phyloP scores from a whole-genome alignment of 176 grass and related monocot genomes.

The Puccinellia tenuiflora region DNA sequence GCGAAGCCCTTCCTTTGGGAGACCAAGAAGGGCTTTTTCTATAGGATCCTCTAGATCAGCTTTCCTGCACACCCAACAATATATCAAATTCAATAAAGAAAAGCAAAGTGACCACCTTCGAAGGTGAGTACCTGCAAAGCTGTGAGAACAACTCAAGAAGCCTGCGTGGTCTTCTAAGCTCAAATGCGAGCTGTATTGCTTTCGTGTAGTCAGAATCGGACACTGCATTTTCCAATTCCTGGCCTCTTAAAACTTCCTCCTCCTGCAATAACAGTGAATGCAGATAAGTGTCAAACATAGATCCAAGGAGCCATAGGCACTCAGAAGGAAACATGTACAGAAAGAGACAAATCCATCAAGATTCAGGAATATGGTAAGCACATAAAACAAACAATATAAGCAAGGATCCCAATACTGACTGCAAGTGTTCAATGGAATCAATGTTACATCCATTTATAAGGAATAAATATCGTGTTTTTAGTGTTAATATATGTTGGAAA shows the following conservation, averaged over 20 bases:
- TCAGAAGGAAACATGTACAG: not conserved
- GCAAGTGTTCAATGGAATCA: not conserved
- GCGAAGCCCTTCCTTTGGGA: slow-evolving; percentile 68
- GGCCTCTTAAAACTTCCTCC: slow-evolving; percentile 74
- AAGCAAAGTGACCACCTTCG: not conserved
- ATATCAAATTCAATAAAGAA: slow-evolving; percentile 11
- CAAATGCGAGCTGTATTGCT: slow-evolving; percentile 92
- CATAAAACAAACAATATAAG: not conserved
- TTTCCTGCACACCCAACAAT: slow-evolving; percentile 44
- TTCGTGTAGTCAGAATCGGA: slow-evolving; percentile 82
- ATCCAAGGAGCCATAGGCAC: not conserved
- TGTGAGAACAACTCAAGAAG: slow-evolving; percentile 88
- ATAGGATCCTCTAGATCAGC: slow-evolving; percentile 48
- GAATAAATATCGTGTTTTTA: not conserved
- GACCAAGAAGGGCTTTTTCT: slow-evolving; percentile 60
- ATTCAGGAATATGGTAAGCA: not conserved
- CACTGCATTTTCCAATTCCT: slow-evolving; percentile 93
- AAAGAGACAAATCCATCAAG: not conserved
- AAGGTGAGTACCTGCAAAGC: slow-evolving; percentile 48
- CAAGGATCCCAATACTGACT: not conserved
- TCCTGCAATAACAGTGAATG: slow-evolving; percentile 46
- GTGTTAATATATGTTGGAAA: not conserved
- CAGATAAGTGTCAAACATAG: not conserved
- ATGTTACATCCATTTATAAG: not conserved
- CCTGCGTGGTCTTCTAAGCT: slow-evolving; percentile 88